phyloP scores from a whole-genome alignment of 495 filamentous ascomycete species.

The Tuber borchii region DNA sequence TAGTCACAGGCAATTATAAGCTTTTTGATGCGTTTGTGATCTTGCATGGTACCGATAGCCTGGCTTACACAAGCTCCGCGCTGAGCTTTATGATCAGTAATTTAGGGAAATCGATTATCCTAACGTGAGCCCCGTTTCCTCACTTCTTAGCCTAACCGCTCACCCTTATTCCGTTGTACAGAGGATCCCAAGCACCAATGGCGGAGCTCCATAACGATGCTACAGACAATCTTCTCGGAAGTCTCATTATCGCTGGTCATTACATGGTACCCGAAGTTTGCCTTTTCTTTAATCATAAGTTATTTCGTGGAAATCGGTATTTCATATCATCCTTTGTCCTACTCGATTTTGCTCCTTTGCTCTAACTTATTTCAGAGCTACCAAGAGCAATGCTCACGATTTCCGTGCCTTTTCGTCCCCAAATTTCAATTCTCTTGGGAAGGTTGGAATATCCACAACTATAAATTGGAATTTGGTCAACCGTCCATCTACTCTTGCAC shows the following conservation, averaged over 20 bases:
- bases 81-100: constrained; percentile 92
- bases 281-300: constrained; percentile 86
- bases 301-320: constrained; percentile 81
- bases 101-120: constrained; percentile 82
- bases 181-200: constrained; percentile 84
- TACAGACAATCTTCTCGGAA: constrained; percentile 89
- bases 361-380: constrained; percentile 46
- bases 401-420: constrained; percentile 85
- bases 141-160: not conserved
- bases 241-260: constrained; percentile 87
- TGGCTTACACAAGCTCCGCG: constrained; percentile 87
- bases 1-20: constrained; percentile 61
- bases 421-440: constrained; percentile 72
- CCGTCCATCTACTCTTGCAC: constrained; percentile 63
- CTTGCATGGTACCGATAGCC: constrained; percentile 90
- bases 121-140: constrained; percentile 50
- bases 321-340: not conserved
- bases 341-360: not conserved
- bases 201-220: constrained; percentile 88
- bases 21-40: constrained; percentile 92
- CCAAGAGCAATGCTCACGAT: constrained; percentile 79
- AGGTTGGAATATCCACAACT: constrained; percentile 70
- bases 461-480: constrained; percentile 78
- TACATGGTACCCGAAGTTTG: constrained; percentile 96
- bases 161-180: constrained; percentile 3